Conservation (phyloP, 2,329 filamentous ascomycete genomes). For the Pestalotiopsis sp. region DNA sequence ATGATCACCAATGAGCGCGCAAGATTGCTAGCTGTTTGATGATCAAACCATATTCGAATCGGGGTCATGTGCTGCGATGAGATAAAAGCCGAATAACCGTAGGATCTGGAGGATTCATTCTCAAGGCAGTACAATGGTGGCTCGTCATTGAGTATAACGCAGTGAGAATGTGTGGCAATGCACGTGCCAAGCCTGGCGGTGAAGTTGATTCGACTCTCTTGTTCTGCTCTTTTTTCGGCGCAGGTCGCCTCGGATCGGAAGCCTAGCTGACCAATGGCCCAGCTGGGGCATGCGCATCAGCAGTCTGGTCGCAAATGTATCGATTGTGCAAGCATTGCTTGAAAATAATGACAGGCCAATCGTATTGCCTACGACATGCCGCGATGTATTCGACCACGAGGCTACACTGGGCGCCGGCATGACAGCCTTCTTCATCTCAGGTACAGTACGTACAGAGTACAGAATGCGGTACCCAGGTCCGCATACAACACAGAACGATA, state of each 20-base stretch:
- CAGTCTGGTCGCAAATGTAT: not conserved
- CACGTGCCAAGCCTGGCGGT: constrained; percentile 13
- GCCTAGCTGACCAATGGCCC: not conserved
- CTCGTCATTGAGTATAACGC: not conserved
- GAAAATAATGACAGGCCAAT: not conserved
- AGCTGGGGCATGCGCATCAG: not conserved
- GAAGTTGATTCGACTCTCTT: constrained; percentile 1
- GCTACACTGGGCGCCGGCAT: not conserved
- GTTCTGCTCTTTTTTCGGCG: not conserved
- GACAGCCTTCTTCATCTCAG: not conserved
- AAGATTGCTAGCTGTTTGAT: not conserved
- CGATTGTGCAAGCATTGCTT: not conserved
- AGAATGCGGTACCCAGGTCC: too few relatives aligned
- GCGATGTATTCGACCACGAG: not conserved
- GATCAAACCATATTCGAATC: not conserved
- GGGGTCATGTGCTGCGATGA: not conserved
- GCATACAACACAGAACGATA: not conserved
- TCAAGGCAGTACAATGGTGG: too few relatives aligned
- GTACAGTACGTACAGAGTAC: not conserved
- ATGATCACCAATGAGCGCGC: not conserved
- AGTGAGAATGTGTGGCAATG: constrained; percentile 4
- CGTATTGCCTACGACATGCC: not conserved
- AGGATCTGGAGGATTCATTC: constrained; percentile 1
- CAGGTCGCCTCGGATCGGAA: not conserved
- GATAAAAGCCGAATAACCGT: not conserved